A percentile compares a stretch with the other conserved stretches of the same genome.
These are phyloP conservation scores for Austroboletus festivus DNA, from an alignment of 768 basidiomycete species.

Conservation along the genomic window DNA sequence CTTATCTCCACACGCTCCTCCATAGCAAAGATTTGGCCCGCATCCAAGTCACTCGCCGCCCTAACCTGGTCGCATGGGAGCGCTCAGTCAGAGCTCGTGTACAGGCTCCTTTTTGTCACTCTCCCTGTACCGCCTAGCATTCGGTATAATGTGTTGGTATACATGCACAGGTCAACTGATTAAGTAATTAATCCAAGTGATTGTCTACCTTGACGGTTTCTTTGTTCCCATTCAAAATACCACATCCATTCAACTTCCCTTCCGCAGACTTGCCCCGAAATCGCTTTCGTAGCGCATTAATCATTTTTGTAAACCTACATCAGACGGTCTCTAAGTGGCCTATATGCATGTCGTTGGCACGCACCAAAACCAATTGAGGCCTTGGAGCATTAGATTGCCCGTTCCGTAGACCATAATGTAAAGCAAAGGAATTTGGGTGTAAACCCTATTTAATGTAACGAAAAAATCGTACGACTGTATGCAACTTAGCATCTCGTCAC, in stretches of 20 bases:
- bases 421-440: constrained; percentile 48
- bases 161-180: not conserved
- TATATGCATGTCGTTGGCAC: constrained; percentile 16
- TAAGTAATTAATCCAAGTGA: constrained; percentile 8
- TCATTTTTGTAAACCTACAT: constrained; percentile 69
- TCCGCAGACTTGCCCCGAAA: constrained; percentile 37
- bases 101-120: constrained; percentile 43
- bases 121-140: constrained; percentile 5
- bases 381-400: constrained; percentile 66
- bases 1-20: constrained; percentile 71
- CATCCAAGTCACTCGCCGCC: constrained; percentile 64
- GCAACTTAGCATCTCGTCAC: constrained; percentile 2
- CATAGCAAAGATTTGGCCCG: constrained; percentile 43
- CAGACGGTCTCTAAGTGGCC: not conserved
- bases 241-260: constrained; percentile 11
- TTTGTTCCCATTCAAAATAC: constrained; percentile 13
- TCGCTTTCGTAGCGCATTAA: constrained; percentile 58
- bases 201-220: constrained; percentile 12
- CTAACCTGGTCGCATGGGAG: constrained; percentile 83
- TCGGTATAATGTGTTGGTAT: constrained; percentile 18
- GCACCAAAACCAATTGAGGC: constrained; percentile 80
- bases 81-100: constrained; percentile 60
- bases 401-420: constrained; percentile 50
- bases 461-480: constrained; percentile 66
- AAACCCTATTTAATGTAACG: constrained; percentile 52